These are phyloP conservation scores for Apiospora sp. DNA, from an alignment of 2,329 filamentous ascomycete species.

Conservation along the genomic window DNA sequence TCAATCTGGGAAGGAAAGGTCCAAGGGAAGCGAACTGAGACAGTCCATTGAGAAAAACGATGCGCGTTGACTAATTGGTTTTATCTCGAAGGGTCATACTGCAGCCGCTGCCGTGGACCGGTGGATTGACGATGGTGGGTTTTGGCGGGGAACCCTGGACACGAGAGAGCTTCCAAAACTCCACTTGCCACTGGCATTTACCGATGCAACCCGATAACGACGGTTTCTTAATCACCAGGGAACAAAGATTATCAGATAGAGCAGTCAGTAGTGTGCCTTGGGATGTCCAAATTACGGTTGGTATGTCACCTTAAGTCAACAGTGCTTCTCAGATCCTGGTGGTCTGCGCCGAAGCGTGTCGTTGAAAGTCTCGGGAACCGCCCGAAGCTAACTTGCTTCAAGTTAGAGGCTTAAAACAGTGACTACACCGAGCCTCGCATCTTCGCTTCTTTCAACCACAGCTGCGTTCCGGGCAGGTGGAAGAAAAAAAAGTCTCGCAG, in stretches of 20 bases:
- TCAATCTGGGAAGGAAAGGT: neutral
- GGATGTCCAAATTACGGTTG: too few relatives aligned
- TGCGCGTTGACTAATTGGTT: conserved; percentile 6
- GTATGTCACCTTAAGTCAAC: neutral
- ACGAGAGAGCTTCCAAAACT: neutral
- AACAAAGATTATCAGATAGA: neutral
- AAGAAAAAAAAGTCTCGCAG: neutral
- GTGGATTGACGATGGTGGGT: neutral
- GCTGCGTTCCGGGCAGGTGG: neutral
- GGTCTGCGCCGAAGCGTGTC: neutral
- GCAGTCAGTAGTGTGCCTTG: neutral
- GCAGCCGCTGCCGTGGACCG: neutral
- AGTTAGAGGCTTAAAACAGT: neutral
- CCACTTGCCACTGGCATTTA: neutral
- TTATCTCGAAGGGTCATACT: neutral
- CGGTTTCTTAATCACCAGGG: neutral
- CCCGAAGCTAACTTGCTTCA: neutral
- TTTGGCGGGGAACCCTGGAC: conserved; percentile 15
- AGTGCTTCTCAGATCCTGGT: neutral
- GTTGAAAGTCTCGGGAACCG: neutral
- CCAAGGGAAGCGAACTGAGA: neutral
- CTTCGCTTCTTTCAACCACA: neutral
- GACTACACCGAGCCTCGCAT: neutral
- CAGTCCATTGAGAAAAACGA: neutral
- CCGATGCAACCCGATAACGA: neutral